phyloP scores from a whole-genome alignment of 2,329 filamentous ascomycete species.

The Aspergillus nomiae region DNA sequence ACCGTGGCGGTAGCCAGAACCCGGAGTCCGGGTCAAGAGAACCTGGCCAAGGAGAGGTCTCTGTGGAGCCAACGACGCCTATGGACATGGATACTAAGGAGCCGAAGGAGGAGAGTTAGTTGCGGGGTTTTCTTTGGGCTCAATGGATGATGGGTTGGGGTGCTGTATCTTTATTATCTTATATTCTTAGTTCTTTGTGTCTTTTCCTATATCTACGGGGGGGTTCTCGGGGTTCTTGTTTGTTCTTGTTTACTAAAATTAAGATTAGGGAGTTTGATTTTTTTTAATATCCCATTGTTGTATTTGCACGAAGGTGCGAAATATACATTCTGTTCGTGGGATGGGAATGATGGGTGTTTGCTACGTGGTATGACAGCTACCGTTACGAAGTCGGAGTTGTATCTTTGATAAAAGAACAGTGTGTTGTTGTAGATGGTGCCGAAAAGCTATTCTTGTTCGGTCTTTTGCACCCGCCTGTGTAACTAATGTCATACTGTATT shows the following conservation, averaged over 20 bases:
- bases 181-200: constrained; percentile 10
- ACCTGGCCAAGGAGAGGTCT: constrained; percentile 15
- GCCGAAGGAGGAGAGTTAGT: constrained; percentile 34
- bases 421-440: not conserved
- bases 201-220: constrained; percentile 9
- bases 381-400: not conserved
- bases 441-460: not conserved
- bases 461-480: not conserved
- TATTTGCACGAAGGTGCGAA: not conserved
- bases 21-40: constrained; percentile 17
- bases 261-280: constrained; percentile 4
- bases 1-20: constrained; percentile 20
- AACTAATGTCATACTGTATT: constrained; percentile 4
- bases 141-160: not conserved
- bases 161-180: constrained; percentile 2
- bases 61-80: constrained; percentile 32
- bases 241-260: not conserved
- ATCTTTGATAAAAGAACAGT: not conserved
- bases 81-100: constrained; percentile 42
- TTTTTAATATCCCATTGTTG: constrained; percentile 9
- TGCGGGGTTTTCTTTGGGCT: constrained; percentile 2
- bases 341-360: not conserved
- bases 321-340: not conserved
- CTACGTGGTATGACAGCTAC: not conserved
- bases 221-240: not conserved